These are phyloP conservation scores for Talinum fruticosum DNA, from an alignment of 148 eudicot species.

Conservation along the genomic window DNA sequence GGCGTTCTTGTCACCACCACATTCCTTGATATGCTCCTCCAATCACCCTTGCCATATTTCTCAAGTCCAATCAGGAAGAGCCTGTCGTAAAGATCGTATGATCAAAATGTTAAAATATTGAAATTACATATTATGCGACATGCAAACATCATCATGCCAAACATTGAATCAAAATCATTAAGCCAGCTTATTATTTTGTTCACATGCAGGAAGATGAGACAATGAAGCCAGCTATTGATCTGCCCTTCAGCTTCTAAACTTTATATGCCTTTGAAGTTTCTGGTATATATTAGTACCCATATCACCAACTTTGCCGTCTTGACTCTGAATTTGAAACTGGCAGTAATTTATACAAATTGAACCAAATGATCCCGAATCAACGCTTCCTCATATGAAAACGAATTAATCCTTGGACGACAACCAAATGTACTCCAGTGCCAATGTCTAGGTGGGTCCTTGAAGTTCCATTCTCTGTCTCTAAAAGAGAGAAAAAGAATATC, in stretches of 20 bases:
- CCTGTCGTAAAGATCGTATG: constrained; percentile 24
- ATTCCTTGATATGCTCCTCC: constrained; percentile 70
- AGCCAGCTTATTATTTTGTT: not conserved
- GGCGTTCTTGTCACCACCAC: constrained; percentile 70
- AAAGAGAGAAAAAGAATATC: not conserved
- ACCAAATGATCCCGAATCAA: not conserved
- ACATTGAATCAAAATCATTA: no score
- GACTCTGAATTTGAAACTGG: no score
- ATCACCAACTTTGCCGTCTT: no score
- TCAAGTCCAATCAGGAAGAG: constrained; percentile 66
- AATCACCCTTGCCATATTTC: constrained; percentile 72
- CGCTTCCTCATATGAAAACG: not conserved
- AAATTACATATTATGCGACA: not conserved
- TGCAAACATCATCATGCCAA: not conserved
- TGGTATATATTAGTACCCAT: no score
- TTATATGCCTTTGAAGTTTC: not conserved
- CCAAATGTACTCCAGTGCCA: not conserved
- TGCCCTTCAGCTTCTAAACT: not conserved
- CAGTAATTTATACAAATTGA: no score
- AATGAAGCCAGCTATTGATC: not conserved
- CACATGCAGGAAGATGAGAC: not conserved
- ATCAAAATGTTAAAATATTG: not conserved
- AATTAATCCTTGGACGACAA: not conserved
- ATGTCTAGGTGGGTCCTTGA: no score
- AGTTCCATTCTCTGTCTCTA: not conserved